Evolutionary conservation across 2,329 filamentous ascomycete species (phyloP).

Genomic region (Penicillium janthinellum): DNA sequence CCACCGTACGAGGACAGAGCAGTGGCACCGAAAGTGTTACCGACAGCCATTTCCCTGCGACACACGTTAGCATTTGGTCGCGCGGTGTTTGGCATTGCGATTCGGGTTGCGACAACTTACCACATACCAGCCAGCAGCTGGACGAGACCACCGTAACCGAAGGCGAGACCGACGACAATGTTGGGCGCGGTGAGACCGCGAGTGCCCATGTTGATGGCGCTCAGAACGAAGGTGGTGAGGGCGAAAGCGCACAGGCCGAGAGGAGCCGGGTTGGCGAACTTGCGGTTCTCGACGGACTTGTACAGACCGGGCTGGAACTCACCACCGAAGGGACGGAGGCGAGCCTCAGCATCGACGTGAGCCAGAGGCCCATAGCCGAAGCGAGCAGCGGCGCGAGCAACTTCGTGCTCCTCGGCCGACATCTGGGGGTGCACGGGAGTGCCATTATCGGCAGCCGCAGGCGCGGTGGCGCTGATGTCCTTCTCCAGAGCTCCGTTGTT

Average conservation of each 20-base stretch:
- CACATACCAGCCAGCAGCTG: conserved; percentile 86
- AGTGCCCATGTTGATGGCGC: conserved; percentile 69
- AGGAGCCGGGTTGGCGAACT: conserved; percentile 78
- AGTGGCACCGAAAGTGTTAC: conserved; percentile 83
- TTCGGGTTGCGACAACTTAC: conserved; percentile 50
- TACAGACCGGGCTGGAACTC: conserved; percentile 72
- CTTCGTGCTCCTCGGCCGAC: conserved; percentile 48
- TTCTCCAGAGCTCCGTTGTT: conserved; percentile 34
- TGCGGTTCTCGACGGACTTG: conserved; percentile 64
- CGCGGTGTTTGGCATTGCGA: background rate
- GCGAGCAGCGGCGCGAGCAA: conserved; percentile 48
- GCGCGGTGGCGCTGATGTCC: conserved; percentile 28
- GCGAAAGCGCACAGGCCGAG: conserved; percentile 78
- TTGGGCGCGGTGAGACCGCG: conserved; percentile 63
- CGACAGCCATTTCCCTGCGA: conserved; percentile 80
- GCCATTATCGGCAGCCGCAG: conserved; percentile 9
- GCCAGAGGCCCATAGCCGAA: conserved; percentile 57
- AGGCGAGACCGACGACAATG: conserved; percentile 69
- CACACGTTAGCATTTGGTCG: background rate
- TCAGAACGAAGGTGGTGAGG: conserved; percentile 79
- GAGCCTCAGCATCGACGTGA: conserved; percentile 50
- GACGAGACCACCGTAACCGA: conserved; percentile 75
- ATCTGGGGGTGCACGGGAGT: conserved; percentile 35
- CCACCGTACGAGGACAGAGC: conserved; percentile 79
- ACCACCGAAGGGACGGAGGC: conserved; percentile 67